Conservation (phyloP, 1,284 basidiomycete species). For the Tilletia setariae region DNA sequence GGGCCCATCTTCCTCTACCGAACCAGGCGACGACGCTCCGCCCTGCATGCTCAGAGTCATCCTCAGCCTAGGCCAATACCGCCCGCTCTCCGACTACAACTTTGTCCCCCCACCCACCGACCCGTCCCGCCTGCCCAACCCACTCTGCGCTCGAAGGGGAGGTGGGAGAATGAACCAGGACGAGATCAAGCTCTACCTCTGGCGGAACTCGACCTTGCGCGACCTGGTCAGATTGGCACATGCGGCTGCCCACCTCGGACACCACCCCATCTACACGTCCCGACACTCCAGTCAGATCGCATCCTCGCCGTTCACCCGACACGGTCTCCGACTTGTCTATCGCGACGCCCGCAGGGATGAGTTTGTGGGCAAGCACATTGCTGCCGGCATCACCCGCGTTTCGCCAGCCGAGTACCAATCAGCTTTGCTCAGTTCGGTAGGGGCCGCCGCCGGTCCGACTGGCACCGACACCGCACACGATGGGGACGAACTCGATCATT, state of each 20-base stretch:
- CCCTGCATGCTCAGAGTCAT: conserved; percentile 9
- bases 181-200: conserved; percentile 16
- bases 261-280: neutral
- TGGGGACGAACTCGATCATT: neutral
- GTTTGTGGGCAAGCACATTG: neutral
- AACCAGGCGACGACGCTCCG: conserved; percentile 8
- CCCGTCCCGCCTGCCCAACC: neutral
- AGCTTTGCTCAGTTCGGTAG: neutral
- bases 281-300: neutral
- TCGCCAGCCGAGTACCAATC: neutral
- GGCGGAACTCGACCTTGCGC: conserved; percentile 7
- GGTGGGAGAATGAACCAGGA: neutral
- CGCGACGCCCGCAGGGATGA: neutral
- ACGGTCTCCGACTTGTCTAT: neutral
- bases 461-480: neutral
- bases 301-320: neutral
- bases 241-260: neutral
- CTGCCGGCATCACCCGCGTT: neutral
- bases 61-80: conserved; percentile 4
- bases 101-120: neutral
- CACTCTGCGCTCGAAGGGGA: neutral
- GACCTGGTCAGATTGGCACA: neutral
- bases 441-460: neutral
- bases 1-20: neutral
- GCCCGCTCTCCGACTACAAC: neutral